These are phyloP conservation scores for Wickerhamomyces canadensis DNA, from an alignment of 805 yeast genomes.

Conservation along the genomic window DNA sequence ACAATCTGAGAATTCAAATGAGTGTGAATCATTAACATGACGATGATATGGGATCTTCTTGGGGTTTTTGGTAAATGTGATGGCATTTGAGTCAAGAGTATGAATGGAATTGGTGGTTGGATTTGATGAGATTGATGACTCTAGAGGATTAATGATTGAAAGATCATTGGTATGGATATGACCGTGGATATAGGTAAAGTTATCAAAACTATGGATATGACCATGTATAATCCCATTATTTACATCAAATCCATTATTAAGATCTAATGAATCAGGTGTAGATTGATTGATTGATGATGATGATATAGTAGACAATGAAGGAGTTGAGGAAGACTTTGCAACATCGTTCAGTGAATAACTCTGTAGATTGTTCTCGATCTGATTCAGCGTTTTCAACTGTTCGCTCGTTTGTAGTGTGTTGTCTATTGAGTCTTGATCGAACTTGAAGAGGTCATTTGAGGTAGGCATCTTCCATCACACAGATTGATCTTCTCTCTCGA, in stretches of 20 bases:
- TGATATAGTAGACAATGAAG: no score
- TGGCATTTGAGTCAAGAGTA: no score
- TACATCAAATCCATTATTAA: neutral
- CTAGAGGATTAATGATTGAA: no score
- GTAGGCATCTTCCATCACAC: neutral
- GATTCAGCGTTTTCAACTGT: no score
- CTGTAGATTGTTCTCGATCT: no score
- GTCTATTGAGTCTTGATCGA: no score
- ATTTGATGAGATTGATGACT: no score
- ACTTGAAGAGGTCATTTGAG: neutral
- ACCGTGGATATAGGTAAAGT: conserved; percentile 63
- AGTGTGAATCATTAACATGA: conserved; percentile 17
- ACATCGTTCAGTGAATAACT: no score
- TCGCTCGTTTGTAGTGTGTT: neutral
- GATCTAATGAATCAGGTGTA: neutral
- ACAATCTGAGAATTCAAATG: conserved; percentile 27
- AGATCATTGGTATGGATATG: conserved; percentile 44
- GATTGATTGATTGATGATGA: neutral
- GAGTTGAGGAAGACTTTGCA: no score
- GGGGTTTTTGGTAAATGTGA: neutral
- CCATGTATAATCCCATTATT: conserved; percentile 59
- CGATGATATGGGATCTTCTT: conserved; percentile 10
- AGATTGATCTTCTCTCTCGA: no score
- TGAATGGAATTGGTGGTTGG: no score
- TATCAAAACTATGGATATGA: conserved; percentile 57